Evolutionary conservation across 1,284 basidiomycete genomes (phyloP).

Genomic region (Mrakiaceae sp.): DNA sequence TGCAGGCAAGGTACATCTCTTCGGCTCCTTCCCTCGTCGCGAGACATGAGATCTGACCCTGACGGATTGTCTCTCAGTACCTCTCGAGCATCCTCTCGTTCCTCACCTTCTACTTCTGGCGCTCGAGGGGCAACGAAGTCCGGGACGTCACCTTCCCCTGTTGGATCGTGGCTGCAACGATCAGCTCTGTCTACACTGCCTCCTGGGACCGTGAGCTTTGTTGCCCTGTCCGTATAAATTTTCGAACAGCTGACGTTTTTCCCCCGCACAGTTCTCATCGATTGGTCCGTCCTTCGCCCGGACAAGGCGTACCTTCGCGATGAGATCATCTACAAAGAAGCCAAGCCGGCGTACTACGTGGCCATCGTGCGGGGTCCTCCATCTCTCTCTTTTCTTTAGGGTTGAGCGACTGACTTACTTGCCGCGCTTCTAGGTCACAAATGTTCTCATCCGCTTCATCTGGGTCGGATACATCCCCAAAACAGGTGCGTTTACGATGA

Average conservation of each 20-base stretch:
- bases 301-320: slow-evolving; percentile 58
- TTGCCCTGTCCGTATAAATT: too few relatives aligned
- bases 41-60: too few relatives aligned
- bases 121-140: slow-evolving; percentile 42
- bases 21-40: too few relatives aligned
- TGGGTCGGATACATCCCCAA: slow-evolving; percentile 70
- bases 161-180: slow-evolving; percentile 49
- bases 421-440: slow-evolving; percentile 36
- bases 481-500: slow-evolving; percentile 37
- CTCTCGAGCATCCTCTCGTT: slow-evolving; percentile 51
- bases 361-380: slow-evolving; percentile 30
- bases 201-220: slow-evolving; percentile 51
- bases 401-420: slow-evolving; percentile 44
- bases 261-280: slow-evolving; percentile 40
- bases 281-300: slow-evolving; percentile 51
- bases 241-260: too few relatives aligned
- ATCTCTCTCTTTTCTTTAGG: not conserved
- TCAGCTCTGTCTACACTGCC: slow-evolving; percentile 59
- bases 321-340: slow-evolving; percentile 52
- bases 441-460: slow-evolving; percentile 63
- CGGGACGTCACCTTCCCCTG: slow-evolving; percentile 45
- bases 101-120: slow-evolving; percentile 61
- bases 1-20: slow-evolving; percentile 36
- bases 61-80: slow-evolving; percentile 42
- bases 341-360: slow-evolving; percentile 37